Percentiles rank a stretch among this genome's conserved stretches.
Evolutionary conservation across 2,329 filamentous ascomycete species (phyloP).

Genomic region (Penicillium janthinellum): DNA sequence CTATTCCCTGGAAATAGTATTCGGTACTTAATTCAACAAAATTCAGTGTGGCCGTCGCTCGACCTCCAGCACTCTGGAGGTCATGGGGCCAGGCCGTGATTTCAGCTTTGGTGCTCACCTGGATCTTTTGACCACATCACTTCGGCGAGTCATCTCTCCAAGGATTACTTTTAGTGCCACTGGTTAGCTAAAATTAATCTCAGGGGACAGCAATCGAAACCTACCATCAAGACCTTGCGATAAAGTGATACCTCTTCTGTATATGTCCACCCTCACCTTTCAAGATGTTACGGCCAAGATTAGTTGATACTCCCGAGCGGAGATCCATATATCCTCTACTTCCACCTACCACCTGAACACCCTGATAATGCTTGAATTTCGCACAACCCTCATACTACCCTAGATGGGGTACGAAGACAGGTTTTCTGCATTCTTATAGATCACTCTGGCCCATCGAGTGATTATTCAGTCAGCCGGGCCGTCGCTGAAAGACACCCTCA

Average conservation of each 20-base stretch:
- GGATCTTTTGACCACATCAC: slow-evolving; percentile 18
- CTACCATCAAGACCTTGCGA: no score
- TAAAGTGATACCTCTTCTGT: no score
- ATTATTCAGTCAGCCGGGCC: slow-evolving; percentile 20
- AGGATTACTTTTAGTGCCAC: not conserved
- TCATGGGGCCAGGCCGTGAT: slow-evolving; percentile 9
- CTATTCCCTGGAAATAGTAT: not conserved
- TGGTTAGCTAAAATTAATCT: not conserved
- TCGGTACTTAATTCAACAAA: not conserved
- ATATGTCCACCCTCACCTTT: no score
- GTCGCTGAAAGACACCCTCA: slow-evolving; percentile 1
- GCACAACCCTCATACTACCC: not conserved
- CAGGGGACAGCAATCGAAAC: no score
- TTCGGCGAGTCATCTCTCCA: slow-evolving; percentile 9
- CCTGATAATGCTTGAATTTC: no score
- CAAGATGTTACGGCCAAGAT: no score
- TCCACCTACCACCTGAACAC: no score
- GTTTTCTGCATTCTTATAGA: not conserved
- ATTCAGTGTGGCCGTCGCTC: not conserved
- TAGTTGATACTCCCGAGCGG: no score
- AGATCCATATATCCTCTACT: no score
- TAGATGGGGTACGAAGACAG: not conserved
- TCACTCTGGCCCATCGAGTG: slow-evolving; percentile 19
- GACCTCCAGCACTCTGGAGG: not conserved
- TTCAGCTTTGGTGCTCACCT: not conserved